Percentiles rank a stretch among this genome's conserved stretches.
Evolutionary conservation across 2,329 filamentous ascomycete genomes (phyloP).

Genomic region (Ascochyta koolunga): DNA sequence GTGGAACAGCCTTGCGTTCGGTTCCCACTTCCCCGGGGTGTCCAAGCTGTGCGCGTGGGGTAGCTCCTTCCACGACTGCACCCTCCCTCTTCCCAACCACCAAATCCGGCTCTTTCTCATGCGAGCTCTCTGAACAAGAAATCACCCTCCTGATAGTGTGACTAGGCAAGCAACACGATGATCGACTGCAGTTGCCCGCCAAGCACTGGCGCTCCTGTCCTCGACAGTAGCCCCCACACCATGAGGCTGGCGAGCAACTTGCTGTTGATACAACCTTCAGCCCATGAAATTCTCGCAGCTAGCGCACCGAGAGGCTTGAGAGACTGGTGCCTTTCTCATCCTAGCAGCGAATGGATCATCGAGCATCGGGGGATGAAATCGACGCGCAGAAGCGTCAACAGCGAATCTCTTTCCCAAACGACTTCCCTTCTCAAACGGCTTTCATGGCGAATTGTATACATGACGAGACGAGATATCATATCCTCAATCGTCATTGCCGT

Average conservation of each 20-base stretch:
- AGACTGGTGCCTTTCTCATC: background rate
- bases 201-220: background rate
- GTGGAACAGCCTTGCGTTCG: constrained; percentile 2
- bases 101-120: background rate
- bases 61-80: constrained; percentile 7
- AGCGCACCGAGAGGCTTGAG: background rate
- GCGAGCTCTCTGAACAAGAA: background rate
- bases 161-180: background rate
- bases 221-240: background rate
- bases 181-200: background rate
- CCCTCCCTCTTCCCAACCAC: background rate
- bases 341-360: background rate
- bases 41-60: constrained; percentile 7
- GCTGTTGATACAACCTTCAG: background rate
- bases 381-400: background rate
- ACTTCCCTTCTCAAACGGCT: no score
- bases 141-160: background rate
- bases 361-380: background rate
- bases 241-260: background rate
- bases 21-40: constrained; percentile 1
- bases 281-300: background rate
- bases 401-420: background rate
- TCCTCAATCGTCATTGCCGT: no score
- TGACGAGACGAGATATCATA: no score
- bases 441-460: no score